These are phyloP conservation scores for Mucor indicus DNA, from an alignment of 371 early-diverging fungal genomes.

Conservation along the genomic window DNA sequence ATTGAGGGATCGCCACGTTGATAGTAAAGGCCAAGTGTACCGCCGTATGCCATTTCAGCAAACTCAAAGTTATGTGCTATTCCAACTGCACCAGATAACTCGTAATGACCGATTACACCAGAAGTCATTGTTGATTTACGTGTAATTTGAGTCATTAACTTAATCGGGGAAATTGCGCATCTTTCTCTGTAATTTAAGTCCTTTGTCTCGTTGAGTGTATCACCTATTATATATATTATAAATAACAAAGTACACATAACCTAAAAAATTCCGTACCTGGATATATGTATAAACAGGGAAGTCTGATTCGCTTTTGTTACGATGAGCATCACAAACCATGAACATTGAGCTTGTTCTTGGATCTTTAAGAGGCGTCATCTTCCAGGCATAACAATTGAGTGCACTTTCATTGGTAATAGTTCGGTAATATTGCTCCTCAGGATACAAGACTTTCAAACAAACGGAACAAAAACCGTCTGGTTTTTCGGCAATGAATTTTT, in stretches of 20 bases:
- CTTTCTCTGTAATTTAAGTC: constrained; percentile 4
- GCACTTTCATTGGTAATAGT: background rate
- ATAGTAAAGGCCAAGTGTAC: background rate
- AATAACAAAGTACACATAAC: too few species aligned
- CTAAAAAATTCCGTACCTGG: too few species aligned
- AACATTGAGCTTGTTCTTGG: too few species aligned
- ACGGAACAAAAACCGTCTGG: constrained; percentile 2
- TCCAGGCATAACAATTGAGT: background rate
- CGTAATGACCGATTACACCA: constrained; percentile 1
- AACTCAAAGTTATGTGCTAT: constrained; percentile 3
- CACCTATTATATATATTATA: too few species aligned
- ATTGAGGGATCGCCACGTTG: background rate
- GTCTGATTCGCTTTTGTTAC: background rate
- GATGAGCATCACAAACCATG: background rate
- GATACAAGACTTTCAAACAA: background rate
- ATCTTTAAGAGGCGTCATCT: background rate
- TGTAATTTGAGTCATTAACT: constrained; percentile 2
- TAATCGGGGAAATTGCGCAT: background rate
- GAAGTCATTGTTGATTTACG: background rate
- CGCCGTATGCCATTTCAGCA: constrained; percentile 5
- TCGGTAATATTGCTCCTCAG: background rate
- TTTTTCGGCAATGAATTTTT: constrained; percentile 3
- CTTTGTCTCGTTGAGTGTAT: too few species aligned
- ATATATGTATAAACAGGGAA: too few species aligned
- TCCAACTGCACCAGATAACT: background rate